Base-by-base conservation (phyloP, 306 rosid species). In the Glycyrrhiza uralensis region DNA sequence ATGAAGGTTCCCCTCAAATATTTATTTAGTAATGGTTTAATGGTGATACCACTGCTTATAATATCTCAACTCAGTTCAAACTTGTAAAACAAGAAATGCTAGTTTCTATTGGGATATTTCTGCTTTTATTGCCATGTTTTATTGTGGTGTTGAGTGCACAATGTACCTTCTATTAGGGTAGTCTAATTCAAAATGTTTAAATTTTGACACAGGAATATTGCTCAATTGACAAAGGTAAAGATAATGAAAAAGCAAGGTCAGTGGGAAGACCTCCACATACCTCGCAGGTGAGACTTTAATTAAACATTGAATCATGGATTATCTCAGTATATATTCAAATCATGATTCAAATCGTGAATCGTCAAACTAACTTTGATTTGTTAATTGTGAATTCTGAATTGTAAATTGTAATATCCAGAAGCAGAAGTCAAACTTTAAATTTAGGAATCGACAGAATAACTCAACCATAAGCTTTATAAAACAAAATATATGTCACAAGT, bases 181-280 rank as follows among this genome's bases (percentile, higher is more conserved):
- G 45, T 52, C 52, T 75, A 35, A 76, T 52, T 45, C 24, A 26
- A 4, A 83, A 72, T 78, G 46, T 39, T 58, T 44, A 64, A 38
- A 32, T 74, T 55, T 78, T 52, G 33, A 60, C 56, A 41, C 86
- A 93, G 98, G 82, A 93, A 89, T 72, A 85, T 90, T 79, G 92
- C 93, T 57, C 96, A 90, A 62, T 83, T 87, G 55, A 35, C 89
- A 69, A 84, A 86, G 77, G 85, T 93, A 33, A 90, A 76, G 82
- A 75, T 93, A 85, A 83, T 93, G 96, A 90, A 79, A 62, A 85
- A 69, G 84, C 89, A 74, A 66, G 97, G 96, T 76, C 87, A 80
- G 2, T 93, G 98, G 98, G 92, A 87, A 76, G 90, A 90, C 49
- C 92, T 93, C 50, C 13, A 12, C 54, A 82, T 93, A 78, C 96